Conservation (phyloP, 139 green algal genomes). For the Chlamydomonas schloesseri region DNA sequence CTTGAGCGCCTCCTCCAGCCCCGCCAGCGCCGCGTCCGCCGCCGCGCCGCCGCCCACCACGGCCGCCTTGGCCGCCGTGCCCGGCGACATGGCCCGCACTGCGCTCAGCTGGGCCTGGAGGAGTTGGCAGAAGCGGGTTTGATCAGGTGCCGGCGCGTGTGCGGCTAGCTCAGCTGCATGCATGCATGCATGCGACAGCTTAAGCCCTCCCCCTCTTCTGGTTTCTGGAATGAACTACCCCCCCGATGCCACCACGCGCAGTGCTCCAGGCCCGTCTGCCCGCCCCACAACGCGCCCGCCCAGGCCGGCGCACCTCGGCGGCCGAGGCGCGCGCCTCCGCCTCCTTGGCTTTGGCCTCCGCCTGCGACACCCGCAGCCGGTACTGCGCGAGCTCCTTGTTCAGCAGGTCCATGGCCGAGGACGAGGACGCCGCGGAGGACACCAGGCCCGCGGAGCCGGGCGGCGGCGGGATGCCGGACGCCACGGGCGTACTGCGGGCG, state of each 20-base stretch:
- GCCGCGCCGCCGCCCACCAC: neutral
- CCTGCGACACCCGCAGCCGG: constrained; percentile 25
- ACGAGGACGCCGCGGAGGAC: neutral
- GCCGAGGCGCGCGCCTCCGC: constrained; percentile 2
- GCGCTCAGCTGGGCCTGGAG: neutral
- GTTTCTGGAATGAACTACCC: no score
- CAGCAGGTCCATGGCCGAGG: constrained; percentile 19
- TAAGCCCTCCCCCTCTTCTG: no score
- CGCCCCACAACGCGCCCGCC: no score
- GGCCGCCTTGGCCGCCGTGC: neutral
- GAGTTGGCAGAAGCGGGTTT: no score
- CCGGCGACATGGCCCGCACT: no score
- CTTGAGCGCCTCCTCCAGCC: constrained; percentile 53
- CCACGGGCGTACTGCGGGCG: no score
- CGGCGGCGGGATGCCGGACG: neutral
- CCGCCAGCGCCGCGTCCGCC: constrained; percentile 4
- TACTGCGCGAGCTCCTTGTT: constrained; percentile 40
- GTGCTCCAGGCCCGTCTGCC: no score
- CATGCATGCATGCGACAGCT: no score
- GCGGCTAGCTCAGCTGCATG: no score
- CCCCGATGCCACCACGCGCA: no score
- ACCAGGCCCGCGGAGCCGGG: no score
- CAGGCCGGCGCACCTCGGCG: neutral
- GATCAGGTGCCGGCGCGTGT: no score
- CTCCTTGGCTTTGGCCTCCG: constrained; percentile 11